Conservation (phyloP, 2,329 filamentous ascomycete genomes). For the Scedosporium minutisporum region DNA sequence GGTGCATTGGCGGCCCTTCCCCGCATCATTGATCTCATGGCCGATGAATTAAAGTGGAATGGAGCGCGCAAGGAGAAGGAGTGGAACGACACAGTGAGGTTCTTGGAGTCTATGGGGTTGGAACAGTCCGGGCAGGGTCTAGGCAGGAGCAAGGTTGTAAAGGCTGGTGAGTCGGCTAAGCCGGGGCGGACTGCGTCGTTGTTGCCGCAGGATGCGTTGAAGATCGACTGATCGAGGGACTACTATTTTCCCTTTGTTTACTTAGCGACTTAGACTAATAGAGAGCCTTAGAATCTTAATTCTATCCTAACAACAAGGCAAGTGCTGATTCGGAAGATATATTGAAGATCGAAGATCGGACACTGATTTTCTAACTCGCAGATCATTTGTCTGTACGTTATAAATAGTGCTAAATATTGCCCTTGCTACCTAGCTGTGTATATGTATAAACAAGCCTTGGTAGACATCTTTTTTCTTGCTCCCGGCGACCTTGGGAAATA, state of each 20-base stretch:
- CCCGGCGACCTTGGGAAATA: too few species aligned
- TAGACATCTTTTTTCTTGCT: too few species aligned
- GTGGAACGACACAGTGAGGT: conserved; percentile 43
- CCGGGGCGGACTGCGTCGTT: not conserved
- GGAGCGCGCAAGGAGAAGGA: conserved; percentile 43
- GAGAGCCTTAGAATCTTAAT: not conserved
- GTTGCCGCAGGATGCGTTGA: not conserved
- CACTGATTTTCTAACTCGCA: too few species aligned
- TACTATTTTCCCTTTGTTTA: not conserved
- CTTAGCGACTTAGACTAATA: not conserved
- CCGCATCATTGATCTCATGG: conserved; percentile 62
- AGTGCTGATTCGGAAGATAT: too few species aligned
- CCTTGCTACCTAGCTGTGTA: too few species aligned
- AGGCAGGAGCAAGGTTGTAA: conserved; percentile 19
- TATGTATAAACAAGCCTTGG: too few species aligned
- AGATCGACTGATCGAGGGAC: not conserved
- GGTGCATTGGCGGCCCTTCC: conserved; percentile 61
- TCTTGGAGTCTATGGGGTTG: conserved; percentile 36
- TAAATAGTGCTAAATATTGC: too few species aligned
- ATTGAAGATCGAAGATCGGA: too few species aligned
- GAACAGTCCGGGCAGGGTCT: conserved; percentile 10
- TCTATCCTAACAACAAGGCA: too few species aligned
- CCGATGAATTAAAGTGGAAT: conserved; percentile 57
- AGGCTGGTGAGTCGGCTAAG: not conserved
- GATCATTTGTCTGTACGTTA: too few species aligned